phyloP scores from a whole-genome alignment of 2,329 filamentous ascomycete genomes.

The Colletotrichum navitas region DNA sequence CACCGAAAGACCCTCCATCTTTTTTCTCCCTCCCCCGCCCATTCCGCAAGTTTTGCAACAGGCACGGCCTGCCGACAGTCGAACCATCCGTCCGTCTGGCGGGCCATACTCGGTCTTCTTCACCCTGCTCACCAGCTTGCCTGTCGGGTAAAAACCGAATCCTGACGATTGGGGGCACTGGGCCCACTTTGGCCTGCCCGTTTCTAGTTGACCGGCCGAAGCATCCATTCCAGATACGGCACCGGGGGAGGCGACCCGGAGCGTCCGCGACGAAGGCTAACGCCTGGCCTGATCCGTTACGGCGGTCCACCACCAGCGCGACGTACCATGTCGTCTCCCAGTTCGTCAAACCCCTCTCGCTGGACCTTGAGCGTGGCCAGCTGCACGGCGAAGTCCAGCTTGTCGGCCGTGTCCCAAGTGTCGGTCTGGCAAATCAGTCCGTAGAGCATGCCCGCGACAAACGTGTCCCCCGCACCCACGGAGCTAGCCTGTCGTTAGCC shows the following conservation, averaged over 20 bases:
- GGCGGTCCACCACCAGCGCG: constrained; percentile 42
- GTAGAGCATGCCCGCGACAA: constrained; percentile 79
- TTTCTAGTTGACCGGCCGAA: constrained; percentile 34
- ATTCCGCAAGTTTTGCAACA: constrained; percentile 12
- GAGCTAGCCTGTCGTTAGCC: constrained; percentile 60
- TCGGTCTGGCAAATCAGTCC: constrained; percentile 63
- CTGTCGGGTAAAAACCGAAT: constrained; percentile 18
- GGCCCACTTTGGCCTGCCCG: constrained; percentile 28
- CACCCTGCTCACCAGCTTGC: constrained; percentile 2
- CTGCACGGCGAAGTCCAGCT: constrained; percentile 72
- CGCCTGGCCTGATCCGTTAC: constrained; percentile 36
- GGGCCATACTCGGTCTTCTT: constrained; percentile 21
- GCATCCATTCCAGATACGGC: constrained; percentile 31
- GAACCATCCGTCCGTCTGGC: constrained; percentile 19
- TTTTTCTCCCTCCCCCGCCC: background rate
- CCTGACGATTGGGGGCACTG: constrained; percentile 30
- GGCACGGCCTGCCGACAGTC: constrained; percentile 21
- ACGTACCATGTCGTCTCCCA: constrained; percentile 53
- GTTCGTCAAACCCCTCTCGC: constrained; percentile 72
- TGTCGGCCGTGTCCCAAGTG: constrained; percentile 62
- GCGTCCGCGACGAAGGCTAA: constrained; percentile 19
- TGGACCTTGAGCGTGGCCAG: constrained; percentile 77
- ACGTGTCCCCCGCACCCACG: constrained; percentile 81
- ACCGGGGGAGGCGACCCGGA: constrained; percentile 30
- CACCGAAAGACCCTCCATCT: constrained; percentile 26